phyloP scores from a whole-genome alignment of 306 rosid species.

The Trichosanthes cucumerina region DNA sequence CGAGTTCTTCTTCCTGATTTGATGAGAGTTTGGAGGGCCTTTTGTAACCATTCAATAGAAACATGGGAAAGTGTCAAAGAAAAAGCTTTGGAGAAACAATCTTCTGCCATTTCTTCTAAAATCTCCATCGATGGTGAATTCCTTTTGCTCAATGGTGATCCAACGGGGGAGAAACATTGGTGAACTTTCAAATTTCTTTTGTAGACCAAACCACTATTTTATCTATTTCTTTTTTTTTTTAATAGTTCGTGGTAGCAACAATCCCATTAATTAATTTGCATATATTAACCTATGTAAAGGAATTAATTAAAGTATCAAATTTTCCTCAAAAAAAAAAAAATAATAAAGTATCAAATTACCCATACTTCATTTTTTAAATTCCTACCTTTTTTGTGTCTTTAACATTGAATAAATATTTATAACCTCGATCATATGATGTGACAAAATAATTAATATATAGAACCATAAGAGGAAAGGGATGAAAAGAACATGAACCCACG shows the following conservation, averaged over 20 bases:
- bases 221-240: background rate
- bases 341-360: background rate
- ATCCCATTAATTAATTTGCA: background rate
- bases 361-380: background rate
- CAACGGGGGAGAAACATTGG: too few relatives aligned
- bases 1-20: too few relatives aligned
- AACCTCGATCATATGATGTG: background rate
- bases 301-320: background rate
- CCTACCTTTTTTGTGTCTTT: background rate
- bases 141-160: too few relatives aligned
- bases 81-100: too few relatives aligned
- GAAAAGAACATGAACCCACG: constrained; percentile 4
- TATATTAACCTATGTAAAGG: background rate
- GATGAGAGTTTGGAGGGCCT: too few relatives aligned
- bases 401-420: background rate
- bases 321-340: too few relatives aligned
- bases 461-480: background rate
- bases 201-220: background rate
- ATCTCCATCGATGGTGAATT: too few relatives aligned
- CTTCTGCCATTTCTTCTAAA: too few relatives aligned
- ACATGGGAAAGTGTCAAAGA: too few relatives aligned
- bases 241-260: background rate
- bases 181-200: background rate
- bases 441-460: background rate
- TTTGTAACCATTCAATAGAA: too few relatives aligned